phyloP scores from a whole-genome alignment of 2,329 filamentous ascomycete genomes.

The Diaporthe australafricana region DNA sequence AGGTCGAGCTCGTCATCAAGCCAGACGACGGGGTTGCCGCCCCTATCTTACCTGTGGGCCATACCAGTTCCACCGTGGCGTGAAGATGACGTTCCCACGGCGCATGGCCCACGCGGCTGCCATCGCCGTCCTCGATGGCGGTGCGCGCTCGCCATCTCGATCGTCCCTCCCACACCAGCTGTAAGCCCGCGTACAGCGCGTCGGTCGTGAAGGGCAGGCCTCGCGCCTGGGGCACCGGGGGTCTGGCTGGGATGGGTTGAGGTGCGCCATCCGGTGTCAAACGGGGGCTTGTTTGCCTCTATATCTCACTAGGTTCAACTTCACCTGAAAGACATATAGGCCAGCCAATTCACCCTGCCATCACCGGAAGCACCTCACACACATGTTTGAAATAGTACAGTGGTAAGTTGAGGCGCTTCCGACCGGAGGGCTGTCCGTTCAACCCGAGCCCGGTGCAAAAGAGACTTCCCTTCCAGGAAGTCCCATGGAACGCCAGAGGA shows the following conservation, averaged over 20 bases:
- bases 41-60: slow-evolving; percentile 68
- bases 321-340: not conserved
- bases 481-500: no score
- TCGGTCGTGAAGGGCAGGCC: slow-evolving; percentile 65
- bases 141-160: slow-evolving; percentile 63
- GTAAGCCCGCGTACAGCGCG: slow-evolving; percentile 65
- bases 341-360: not conserved
- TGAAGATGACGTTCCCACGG: slow-evolving; percentile 64
- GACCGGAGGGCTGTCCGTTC: not conserved
- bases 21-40: slow-evolving; percentile 65
- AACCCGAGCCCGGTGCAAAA: not conserved
- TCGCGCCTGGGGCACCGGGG: slow-evolving; percentile 50
- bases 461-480: not conserved
- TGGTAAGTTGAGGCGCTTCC: not conserved
- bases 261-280: slow-evolving; percentile 56
- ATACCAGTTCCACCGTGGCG: slow-evolving; percentile 67
- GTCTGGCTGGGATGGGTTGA: slow-evolving; percentile 58
- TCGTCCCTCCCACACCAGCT: slow-evolving; percentile 66
- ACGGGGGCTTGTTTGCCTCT: slow-evolving; percentile 48
- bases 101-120: slow-evolving; percentile 59
- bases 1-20: slow-evolving; percentile 67
- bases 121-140: slow-evolving; percentile 66
- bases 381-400: not conserved
- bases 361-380: not conserved
- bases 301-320: not conserved